These are phyloP conservation scores for Lactuca sativa DNA, from an alignment of 129 eudicot genomes.

Conservation along the genomic window DNA sequence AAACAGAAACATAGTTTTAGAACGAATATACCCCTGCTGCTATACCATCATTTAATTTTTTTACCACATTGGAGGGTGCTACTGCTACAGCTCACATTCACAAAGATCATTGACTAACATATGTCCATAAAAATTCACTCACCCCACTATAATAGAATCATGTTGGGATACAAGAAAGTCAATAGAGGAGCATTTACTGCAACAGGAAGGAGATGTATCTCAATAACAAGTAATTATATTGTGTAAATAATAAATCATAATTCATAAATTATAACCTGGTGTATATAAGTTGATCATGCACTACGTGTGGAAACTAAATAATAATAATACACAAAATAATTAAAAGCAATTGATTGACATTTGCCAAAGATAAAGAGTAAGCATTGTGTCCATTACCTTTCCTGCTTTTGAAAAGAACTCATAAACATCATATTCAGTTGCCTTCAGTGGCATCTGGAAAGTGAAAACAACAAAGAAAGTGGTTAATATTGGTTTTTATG, in stretches of 20 bases:
- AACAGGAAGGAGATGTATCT: conserved; percentile 49
- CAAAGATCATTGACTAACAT: conserved; percentile 23
- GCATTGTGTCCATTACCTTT: conserved; percentile 49
- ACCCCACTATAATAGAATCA: conserved; percentile 35
- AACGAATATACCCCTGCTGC: background rate
- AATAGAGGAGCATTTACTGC: conserved; percentile 41
- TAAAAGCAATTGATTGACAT: background rate
- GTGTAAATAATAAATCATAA: conserved; percentile 11
- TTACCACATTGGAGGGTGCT: conserved; percentile 29
- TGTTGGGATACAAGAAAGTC: conserved; percentile 36
- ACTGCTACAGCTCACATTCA: background rate
- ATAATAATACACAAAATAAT: background rate
- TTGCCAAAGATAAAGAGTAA: background rate
- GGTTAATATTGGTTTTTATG: background rate
- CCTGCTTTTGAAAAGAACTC: conserved; percentile 92
- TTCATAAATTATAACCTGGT: conserved; percentile 17
- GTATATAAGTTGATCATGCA: conserved; percentile 19
- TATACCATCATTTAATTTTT: conserved; percentile 11
- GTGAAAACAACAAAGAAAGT: background rate
- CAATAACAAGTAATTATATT: conserved; percentile 38
- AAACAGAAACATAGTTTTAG: conserved; percentile 1
- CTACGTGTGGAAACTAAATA: conserved; percentile 9
- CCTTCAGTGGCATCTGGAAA: conserved; percentile 91
- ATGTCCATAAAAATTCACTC: conserved; percentile 41
- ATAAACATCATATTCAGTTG: conserved; percentile 82